Percentiles rank a stretch among this genome's conserved stretches.
These are phyloP conservation scores for Barbarea vulgaris DNA, from an alignment of 345 rosid species.

Conservation along the genomic window DNA sequence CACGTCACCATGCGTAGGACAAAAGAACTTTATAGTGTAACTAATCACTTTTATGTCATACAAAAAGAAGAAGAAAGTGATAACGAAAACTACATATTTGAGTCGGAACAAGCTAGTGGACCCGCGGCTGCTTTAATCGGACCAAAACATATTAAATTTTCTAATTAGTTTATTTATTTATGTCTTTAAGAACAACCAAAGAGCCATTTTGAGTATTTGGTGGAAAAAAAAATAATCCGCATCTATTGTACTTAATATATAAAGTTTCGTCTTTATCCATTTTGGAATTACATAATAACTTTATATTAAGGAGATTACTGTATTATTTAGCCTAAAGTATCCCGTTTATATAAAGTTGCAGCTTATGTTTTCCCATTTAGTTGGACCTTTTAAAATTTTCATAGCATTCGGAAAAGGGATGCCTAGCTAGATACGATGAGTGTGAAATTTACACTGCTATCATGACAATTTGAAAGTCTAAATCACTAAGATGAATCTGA, in stretches of 20 bases:
- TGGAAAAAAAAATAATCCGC: not conserved
- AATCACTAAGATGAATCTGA: not conserved
- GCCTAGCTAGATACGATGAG: not conserved
- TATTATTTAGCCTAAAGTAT: not conserved
- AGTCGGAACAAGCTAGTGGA: conserved; percentile 31
- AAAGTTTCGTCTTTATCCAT: not conserved
- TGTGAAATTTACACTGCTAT: not conserved
- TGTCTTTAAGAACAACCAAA: conserved; percentile 32
- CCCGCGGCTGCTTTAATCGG: conserved; percentile 32
- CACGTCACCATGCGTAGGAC: conserved; percentile 43
- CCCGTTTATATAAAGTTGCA: not conserved
- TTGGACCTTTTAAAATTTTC: not conserved
- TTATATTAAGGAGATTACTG: not conserved
- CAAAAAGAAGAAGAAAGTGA: conserved; percentile 27
- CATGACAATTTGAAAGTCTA: not conserved
- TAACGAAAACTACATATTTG: conserved; percentile 18
- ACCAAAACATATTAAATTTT: conserved; percentile 9
- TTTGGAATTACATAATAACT: not conserved
- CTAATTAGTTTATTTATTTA: not conserved
- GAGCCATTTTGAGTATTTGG: conserved; percentile 23
- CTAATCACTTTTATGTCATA: conserved; percentile 33
- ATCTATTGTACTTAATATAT: not conserved
- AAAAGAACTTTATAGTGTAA: conserved; percentile 30
- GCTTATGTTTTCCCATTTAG: conserved; percentile 6
- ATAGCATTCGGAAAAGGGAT: not conserved